Conservation (phyloP, 495 filamentous ascomycete species). For the Hyaloscypha finlandica region DNA sequence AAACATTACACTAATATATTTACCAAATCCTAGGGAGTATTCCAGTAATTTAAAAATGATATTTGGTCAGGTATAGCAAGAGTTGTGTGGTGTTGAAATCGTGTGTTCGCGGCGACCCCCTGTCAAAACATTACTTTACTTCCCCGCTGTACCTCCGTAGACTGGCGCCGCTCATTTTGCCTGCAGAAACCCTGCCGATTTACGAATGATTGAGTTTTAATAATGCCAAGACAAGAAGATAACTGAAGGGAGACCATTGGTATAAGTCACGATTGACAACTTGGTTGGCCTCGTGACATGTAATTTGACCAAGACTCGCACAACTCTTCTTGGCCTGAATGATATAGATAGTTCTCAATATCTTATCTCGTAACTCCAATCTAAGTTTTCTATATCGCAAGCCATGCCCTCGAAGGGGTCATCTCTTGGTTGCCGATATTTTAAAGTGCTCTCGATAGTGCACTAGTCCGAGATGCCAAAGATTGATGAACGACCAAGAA, state of each 20-base stretch:
- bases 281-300: background rate
- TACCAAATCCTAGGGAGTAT: too few species aligned
- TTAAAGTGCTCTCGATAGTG: background rate
- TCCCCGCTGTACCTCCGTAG: too few species aligned
- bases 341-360: too few species aligned
- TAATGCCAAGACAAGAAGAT: background rate
- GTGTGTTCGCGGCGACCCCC: too few species aligned
- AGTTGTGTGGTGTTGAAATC: too few species aligned
- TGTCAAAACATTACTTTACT: too few species aligned
- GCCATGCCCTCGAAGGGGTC: background rate
- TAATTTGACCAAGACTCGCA: background rate
- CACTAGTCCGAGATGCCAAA: background rate
- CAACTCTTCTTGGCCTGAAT: background rate
- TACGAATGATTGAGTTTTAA: background rate
- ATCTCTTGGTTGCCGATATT: background rate
- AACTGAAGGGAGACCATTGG: background rate
- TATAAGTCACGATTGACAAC: background rate
- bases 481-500: background rate
- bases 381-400: background rate
- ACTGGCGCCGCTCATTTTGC: background rate
- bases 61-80: too few species aligned
- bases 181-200: background rate
- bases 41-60: too few species aligned
- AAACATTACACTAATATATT: too few species aligned
- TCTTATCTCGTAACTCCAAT: background rate